Conservation (phyloP, 164 flowering plant genomes). For the Nelumbo lutea region DNA sequence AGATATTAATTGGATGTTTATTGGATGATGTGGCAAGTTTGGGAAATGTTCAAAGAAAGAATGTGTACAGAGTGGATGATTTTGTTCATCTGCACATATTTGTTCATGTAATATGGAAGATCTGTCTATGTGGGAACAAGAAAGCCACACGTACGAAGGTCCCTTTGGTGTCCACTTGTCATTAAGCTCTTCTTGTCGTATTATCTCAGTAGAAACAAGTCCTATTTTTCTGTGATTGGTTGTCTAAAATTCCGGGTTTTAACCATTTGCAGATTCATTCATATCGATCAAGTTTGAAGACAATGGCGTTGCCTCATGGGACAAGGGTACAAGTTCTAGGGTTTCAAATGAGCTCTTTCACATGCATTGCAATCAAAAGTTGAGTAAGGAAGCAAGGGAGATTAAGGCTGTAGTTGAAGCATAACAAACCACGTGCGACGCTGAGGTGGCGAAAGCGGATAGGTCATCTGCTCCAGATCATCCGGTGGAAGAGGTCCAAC, state of each 20-base stretch:
- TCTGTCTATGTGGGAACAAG: no score
- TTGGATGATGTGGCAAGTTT: no score
- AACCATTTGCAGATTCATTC: constrained; percentile 57
- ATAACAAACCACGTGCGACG: constrained; percentile 34
- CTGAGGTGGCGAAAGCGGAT: constrained; percentile 82
- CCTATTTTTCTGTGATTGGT: no score
- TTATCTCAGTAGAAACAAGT: no score
- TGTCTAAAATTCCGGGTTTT: not conserved
- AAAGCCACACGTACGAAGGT: no score
- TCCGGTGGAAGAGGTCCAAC: constrained; percentile 59
- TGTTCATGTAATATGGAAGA: no score
- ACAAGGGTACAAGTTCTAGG: constrained; percentile 42
- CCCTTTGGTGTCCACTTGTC: no score
- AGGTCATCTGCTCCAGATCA: constrained; percentile 69
- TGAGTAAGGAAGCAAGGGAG: constrained; percentile 22
- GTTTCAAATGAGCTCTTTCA: constrained; percentile 29
- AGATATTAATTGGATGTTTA: no score
- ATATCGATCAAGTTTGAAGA: constrained; percentile 84
- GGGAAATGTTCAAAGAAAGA: no score
- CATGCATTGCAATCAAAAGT: constrained; percentile 25
- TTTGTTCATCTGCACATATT: no score
- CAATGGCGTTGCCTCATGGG: constrained; percentile 83
- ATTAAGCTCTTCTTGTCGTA: no score
- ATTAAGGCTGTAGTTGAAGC: constrained; percentile 55
- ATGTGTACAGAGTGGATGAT: no score